Evolutionary conservation across 345 rosid genomes (phyloP).

Genomic region (Gossypium raimondii): DNA sequence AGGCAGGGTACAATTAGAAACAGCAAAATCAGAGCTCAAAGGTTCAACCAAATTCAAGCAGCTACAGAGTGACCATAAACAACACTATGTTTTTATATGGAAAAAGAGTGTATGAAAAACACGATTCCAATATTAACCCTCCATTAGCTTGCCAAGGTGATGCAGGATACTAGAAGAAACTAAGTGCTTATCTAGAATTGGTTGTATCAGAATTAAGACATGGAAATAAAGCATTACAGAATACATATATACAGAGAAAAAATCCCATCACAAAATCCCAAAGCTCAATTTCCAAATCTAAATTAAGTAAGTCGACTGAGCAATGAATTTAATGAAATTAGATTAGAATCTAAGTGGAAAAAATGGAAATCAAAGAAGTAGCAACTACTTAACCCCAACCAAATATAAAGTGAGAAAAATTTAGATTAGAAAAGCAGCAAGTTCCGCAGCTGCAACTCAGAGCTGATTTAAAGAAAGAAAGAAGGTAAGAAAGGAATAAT

Average conservation of each 20-base stretch:
- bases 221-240: background rate
- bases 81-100: background rate
- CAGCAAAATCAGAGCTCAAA: background rate
- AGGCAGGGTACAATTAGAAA: background rate
- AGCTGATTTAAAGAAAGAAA: background rate
- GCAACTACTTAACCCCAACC: background rate
- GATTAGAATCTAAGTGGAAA: background rate
- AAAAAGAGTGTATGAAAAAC: no score
- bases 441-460: background rate
- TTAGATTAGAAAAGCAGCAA: background rate
- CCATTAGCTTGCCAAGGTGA: conserved; percentile 8
- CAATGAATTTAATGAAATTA: background rate
- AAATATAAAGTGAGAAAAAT: background rate
- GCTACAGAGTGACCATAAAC: background rate
- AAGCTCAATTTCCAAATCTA: background rate
- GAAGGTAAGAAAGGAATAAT: background rate
- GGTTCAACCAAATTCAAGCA: background rate
- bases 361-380: background rate
- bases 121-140: background rate
- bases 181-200: background rate
- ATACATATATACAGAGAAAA: background rate
- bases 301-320: background rate
- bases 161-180: background rate
- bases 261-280: conserved; percentile 1
- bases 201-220: background rate